phyloP scores from a whole-genome alignment of 352 stramenopile genomes.

The Saprolegnia diclina region DNA sequence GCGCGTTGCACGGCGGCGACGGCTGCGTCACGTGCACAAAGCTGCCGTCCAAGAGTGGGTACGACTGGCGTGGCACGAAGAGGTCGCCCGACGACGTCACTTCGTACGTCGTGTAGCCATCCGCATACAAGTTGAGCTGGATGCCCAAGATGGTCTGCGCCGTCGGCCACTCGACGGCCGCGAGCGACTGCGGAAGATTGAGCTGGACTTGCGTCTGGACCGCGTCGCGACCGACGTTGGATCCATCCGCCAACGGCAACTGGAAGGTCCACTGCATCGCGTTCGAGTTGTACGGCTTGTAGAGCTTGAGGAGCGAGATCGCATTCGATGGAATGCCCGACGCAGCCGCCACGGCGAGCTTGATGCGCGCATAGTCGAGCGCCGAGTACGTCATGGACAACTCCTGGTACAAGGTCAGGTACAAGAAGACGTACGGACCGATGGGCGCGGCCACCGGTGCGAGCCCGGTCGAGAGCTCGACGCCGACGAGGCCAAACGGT shows the following conservation, averaged over 20 bases:
- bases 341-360: neutral
- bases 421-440: slow-evolving; percentile 8
- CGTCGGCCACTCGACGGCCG: neutral
- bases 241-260: neutral
- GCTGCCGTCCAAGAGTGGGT: neutral
- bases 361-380: slow-evolving; percentile 5
- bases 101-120: slow-evolving; percentile 8
- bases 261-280: slow-evolving; percentile 7
- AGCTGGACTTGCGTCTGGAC: neutral
- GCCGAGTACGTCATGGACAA: neutral
- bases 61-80: neutral
- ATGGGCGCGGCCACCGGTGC: neutral
- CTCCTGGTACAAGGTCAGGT: slow-evolving; percentile 4
- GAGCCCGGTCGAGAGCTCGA: neutral
- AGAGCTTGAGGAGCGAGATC: neutral
- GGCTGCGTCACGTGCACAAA: neutral
- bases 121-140: slow-evolving; percentile 6
- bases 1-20: neutral
- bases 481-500: neutral
- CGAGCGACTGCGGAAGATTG: neutral
- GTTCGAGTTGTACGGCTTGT: neutral
- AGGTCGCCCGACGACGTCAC: slow-evolving; percentile 6
- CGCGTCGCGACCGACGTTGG: neutral
- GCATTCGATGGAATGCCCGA: neutral
- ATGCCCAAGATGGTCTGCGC: neutral